Conservation (phyloP, 2,329 filamentous ascomycete species). For the Rutstroemia sp. region DNA sequence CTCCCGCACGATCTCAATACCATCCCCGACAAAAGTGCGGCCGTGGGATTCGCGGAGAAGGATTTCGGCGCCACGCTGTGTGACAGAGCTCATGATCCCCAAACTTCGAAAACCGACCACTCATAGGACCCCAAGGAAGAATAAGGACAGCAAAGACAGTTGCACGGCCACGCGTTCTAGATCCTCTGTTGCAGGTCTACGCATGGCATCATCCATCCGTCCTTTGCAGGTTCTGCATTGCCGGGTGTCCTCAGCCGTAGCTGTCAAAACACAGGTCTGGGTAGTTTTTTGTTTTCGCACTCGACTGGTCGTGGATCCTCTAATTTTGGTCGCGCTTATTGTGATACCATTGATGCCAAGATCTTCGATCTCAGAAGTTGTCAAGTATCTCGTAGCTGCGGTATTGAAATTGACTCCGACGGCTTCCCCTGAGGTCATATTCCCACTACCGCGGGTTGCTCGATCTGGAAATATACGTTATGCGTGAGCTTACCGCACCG, state of each 20-base stretch:
- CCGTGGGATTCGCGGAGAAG: neutral
- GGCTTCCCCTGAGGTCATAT: too few species aligned
- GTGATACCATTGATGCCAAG: too few species aligned
- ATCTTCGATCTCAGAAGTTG: too few species aligned
- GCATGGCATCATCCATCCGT: neutral
- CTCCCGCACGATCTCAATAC: neutral
- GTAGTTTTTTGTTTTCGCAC: too few species aligned
- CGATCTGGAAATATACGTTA: too few species aligned
- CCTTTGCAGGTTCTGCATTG: neutral
- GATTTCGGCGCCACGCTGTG: neutral
- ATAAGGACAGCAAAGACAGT: neutral
- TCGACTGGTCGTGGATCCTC: too few species aligned
- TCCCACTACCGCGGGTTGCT: too few species aligned
- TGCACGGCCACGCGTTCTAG: neutral
- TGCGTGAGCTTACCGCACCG: too few species aligned
- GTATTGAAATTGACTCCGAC: too few species aligned
- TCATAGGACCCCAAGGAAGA: neutral
- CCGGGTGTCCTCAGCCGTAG: neutral
- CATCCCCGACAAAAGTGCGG: neutral
- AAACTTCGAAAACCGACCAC: neutral
- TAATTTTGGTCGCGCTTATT: too few species aligned
- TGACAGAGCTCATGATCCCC: neutral
- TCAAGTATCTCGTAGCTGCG: too few species aligned
- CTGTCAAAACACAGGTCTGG: neutral
- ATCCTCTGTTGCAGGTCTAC: neutral